phyloP scores from a whole-genome alignment of 352 stramenopile species.

The Pythium pectinolyticum region DNA sequence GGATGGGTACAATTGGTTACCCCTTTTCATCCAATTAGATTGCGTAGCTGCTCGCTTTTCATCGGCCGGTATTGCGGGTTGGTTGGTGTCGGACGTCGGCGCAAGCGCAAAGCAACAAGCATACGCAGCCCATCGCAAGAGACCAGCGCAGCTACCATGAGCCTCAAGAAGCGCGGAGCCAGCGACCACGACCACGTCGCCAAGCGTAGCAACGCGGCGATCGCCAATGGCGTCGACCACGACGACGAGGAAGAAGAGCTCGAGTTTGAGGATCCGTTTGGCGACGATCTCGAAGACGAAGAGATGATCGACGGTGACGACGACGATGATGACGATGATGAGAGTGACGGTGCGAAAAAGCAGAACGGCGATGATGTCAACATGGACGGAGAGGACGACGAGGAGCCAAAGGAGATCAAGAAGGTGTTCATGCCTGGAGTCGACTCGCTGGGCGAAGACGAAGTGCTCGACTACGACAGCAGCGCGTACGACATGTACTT shows the following conservation, averaged over 20 bases:
- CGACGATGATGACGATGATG: slow-evolving; percentile 55
- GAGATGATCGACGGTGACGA: slow-evolving; percentile 86
- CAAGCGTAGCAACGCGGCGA: slow-evolving; percentile 66
- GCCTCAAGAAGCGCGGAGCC: slow-evolving; percentile 71
- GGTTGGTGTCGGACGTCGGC: slow-evolving; percentile 25
- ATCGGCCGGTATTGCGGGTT: slow-evolving; percentile 23
- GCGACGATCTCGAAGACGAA: slow-evolving; percentile 89
- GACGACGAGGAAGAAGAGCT: slow-evolving; percentile 63
- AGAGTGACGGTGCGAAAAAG: slow-evolving; percentile 49
- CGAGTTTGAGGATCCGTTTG: slow-evolving; percentile 88
- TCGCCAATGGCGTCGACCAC: slow-evolving; percentile 32
- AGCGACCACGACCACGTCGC: slow-evolving; percentile 37
- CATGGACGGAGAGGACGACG: slow-evolving; percentile 65
- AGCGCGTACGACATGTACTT: slow-evolving; percentile 99
- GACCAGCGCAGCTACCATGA: slow-evolving; percentile 40
- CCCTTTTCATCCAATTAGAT: slow-evolving; percentile 37
- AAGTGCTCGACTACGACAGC: slow-evolving; percentile 98
- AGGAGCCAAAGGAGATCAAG: slow-evolving; percentile 57
- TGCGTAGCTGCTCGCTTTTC: slow-evolving; percentile 20
- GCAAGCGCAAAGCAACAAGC: slow-evolving; percentile 11
- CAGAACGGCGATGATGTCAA: slow-evolving; percentile 58
- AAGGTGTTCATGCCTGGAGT: slow-evolving; percentile 94
- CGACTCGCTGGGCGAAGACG: slow-evolving; percentile 88
- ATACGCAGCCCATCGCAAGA: background rate
- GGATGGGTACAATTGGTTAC: slow-evolving; percentile 23